Conservation (phyloP, 768 basidiomycete species). For the Clitopilus passeckerianus region DNA sequence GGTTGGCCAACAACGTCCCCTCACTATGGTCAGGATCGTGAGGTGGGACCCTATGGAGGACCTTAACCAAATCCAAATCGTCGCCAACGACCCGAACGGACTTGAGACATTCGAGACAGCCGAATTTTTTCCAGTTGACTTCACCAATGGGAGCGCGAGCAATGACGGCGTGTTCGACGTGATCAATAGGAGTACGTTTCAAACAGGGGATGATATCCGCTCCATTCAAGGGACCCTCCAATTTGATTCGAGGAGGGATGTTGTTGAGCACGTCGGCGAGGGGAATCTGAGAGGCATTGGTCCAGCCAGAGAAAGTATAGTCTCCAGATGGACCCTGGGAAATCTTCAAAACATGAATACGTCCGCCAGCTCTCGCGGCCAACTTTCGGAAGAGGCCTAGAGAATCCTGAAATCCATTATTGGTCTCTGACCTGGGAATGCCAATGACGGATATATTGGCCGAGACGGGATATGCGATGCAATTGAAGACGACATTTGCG, state of each 20-base stretch:
- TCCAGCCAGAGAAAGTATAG: neutral
- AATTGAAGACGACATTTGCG: neutral
- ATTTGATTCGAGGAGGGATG: neutral
- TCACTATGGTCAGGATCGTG: neutral
- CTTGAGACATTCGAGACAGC: neutral
- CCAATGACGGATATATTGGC: neutral
- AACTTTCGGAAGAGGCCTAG: neutral
- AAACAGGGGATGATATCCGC: neutral
- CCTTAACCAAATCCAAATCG: neutral
- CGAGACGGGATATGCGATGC: neutral
- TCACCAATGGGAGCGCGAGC: neutral
- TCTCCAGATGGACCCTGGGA: neutral
- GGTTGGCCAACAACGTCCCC: neutral
- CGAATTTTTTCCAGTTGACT: neutral
- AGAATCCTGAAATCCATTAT: neutral
- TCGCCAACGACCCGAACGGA: neutral
- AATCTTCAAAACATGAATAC: neutral
- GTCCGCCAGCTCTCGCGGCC: neutral
- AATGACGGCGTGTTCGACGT: neutral
- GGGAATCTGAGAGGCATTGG: neutral
- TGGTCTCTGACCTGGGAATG: neutral
- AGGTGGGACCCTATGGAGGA: neutral
- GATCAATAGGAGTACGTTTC: neutral
- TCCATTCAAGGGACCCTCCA: neutral
- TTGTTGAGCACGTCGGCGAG: neutral